These are phyloP conservation scores for Sambucus nigra DNA, from an alignment of 129 eudicot species.

Conservation along the genomic window DNA sequence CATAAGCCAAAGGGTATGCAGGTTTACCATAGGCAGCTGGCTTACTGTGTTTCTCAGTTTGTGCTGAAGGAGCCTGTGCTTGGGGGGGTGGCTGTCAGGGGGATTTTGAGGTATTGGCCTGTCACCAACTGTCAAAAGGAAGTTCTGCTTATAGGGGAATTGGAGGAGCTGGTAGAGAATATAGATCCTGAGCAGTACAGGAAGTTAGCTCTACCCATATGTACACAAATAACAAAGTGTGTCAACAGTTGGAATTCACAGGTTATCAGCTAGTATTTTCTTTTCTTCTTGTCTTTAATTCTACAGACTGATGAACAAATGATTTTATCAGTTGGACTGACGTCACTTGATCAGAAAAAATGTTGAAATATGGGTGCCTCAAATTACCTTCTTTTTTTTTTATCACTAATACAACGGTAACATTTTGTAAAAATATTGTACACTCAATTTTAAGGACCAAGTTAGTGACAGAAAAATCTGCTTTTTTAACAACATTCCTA, in stretches of 20 bases:
- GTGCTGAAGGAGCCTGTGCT: conserved; percentile 66
- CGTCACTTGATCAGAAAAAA: no score
- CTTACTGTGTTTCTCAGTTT: conserved; percentile 61
- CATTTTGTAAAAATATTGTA: no score
- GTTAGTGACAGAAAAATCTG: no score
- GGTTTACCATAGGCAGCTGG: conserved; percentile 52
- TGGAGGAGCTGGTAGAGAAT: conserved; percentile 57
- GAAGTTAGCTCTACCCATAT: conserved; percentile 44
- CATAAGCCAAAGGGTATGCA: conserved; percentile 62
- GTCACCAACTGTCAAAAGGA: conserved; percentile 63
- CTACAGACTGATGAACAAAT: no score
- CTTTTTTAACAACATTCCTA: no score
- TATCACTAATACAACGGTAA: no score
- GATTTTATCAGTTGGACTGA: no score
- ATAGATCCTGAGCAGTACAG: conserved; percentile 36
- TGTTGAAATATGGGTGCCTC: no score
- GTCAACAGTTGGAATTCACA: conserved; percentile 60
- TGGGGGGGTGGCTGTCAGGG: conserved; percentile 35
- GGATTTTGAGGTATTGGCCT: conserved; percentile 65
- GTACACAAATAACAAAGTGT: conserved; percentile 49
- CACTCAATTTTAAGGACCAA: no score
- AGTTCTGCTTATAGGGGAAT: conserved; percentile 52
- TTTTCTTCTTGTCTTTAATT: neutral
- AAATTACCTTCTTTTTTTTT: no score
- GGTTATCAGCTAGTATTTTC: conserved; percentile 15